Conservation (phyloP, 2,329 filamentous ascomycete species). For the Aspergillus sojae region DNA sequence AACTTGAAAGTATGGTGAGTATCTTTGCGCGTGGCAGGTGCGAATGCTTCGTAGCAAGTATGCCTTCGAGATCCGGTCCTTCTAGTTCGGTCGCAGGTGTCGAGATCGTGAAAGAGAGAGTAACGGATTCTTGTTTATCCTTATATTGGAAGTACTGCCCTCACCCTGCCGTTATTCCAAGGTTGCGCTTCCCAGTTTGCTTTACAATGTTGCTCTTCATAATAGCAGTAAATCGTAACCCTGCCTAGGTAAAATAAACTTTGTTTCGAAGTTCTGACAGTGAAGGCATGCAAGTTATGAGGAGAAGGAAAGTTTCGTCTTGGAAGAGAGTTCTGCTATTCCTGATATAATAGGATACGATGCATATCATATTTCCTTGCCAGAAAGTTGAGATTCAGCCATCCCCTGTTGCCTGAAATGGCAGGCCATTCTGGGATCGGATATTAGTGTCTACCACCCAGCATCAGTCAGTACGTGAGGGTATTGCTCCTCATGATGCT, state of each 20-base stretch:
- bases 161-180: background rate
- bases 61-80: background rate
- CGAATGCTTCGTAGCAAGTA: background rate
- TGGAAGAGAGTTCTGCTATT: background rate
- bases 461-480: too few relatives aligned
- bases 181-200: background rate
- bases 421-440: background rate
- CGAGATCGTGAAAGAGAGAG: background rate
- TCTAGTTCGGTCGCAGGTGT: background rate
- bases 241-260: background rate
- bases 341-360: too few relatives aligned
- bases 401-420: background rate
- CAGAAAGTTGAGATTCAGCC: background rate
- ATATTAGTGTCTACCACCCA: too few relatives aligned
- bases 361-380: background rate
- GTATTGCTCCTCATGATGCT: background rate
- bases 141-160: background rate
- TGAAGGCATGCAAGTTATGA: background rate
- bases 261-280: background rate
- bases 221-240: background rate
- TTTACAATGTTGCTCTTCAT: background rate
- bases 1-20: background rate
- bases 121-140: background rate
- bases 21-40: background rate
- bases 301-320: background rate